Percentiles rank a stretch among this genome's conserved stretches.
Evolutionary conservation across 805 yeast species (phyloP).

Genomic region (Sugiyamaella marilandica): DNA sequence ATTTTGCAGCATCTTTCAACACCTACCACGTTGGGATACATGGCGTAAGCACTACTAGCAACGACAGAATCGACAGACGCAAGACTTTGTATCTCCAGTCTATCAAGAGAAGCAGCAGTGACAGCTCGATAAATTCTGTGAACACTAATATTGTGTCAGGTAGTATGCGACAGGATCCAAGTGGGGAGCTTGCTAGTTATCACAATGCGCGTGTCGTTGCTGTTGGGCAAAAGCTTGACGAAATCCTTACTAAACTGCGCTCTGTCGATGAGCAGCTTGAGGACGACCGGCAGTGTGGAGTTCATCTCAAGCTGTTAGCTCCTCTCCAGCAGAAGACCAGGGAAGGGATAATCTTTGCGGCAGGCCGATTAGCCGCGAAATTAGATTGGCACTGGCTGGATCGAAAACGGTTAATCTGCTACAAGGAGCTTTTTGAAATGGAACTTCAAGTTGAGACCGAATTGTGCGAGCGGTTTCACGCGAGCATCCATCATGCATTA

Average conservation of each 20-base stretch:
- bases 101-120: neutral
- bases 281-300: slow-evolving; percentile 34
- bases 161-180: neutral
- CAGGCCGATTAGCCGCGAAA: slow-evolving; percentile 46
- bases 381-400: slow-evolving; percentile 58
- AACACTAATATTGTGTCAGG: neutral
- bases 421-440: slow-evolving; percentile 35
- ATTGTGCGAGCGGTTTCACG: slow-evolving; percentile 5
- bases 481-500: neutral
- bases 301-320: slow-evolving; percentile 43
- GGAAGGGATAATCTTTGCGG: slow-evolving; percentile 43
- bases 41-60: slow-evolving; percentile 10
- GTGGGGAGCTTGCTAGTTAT: neutral
- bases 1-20: slow-evolving; percentile 46
- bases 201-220: slow-evolving; percentile 24
- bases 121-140: neutral
- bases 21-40: slow-evolving; percentile 34
- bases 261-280: slow-evolving; percentile 33
- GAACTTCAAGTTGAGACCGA: slow-evolving; percentile 25
- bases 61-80: neutral
- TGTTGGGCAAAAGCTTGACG: slow-evolving; percentile 32
- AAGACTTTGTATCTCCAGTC: neutral
- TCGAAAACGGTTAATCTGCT: slow-evolving; percentile 41
- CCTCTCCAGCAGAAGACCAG: slow-evolving; percentile 54
- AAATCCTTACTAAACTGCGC: slow-evolving; percentile 34